phyloP scores from a whole-genome alignment of 371 early-diverging fungal species.

The Batkoa obscura region DNA sequence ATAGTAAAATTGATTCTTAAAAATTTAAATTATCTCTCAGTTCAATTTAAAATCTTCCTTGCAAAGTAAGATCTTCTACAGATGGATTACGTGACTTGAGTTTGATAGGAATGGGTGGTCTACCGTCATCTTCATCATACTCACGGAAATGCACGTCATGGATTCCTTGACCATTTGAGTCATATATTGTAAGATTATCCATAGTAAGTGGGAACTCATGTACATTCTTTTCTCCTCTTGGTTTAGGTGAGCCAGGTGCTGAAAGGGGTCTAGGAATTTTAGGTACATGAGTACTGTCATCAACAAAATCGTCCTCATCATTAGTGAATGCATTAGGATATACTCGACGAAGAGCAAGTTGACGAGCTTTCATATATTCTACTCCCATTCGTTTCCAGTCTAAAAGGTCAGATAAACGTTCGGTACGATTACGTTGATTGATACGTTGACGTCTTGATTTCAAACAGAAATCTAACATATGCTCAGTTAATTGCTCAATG shows the following conservation, averaged over 20 bases:
- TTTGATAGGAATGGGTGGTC: conserved; percentile 6
- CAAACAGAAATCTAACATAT: conserved; percentile 79
- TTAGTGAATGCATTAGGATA: conserved; percentile 65
- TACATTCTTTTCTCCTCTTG: conserved; percentile 1
- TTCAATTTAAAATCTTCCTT: no score
- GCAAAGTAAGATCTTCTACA: neutral
- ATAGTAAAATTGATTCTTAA: no score
- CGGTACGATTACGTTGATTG: conserved; percentile 93
- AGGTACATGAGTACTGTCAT: conserved; percentile 15
- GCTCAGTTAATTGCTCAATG: conserved; percentile 63
- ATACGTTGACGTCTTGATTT: conserved; percentile 92
- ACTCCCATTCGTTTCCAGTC: conserved; percentile 96
- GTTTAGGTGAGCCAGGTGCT: conserved; percentile 48
- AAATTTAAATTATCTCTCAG: no score
- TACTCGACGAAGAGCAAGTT: conserved; percentile 73
- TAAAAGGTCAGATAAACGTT: conserved; percentile 82
- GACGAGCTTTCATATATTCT: conserved; percentile 90
- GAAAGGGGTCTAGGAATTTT: conserved; percentile 65
- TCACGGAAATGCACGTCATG: neutral
- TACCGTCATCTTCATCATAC: conserved; percentile 2
- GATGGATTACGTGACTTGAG: conserved; percentile 3
- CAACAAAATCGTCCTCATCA: conserved; percentile 18
- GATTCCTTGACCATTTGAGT: neutral
- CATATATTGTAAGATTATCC: neutral
- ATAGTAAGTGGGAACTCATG: conserved; percentile 9